phyloP scores from a whole-genome alignment of 352 stramenopile species.

The Aphanomyces euteiches region DNA sequence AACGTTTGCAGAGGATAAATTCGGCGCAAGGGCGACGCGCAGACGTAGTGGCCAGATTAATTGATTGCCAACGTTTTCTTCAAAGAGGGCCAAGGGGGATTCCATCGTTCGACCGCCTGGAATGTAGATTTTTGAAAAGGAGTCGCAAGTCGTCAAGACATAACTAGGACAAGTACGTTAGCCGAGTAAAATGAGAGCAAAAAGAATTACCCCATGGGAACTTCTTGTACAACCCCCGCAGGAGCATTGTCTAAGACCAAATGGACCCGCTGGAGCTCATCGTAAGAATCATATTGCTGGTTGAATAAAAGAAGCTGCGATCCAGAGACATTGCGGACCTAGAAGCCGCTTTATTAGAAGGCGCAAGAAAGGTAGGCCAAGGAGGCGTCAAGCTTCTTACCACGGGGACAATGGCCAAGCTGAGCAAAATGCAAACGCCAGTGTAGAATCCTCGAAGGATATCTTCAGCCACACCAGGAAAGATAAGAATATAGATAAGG shows the following conservation, averaged over 20 bases:
- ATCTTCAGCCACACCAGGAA: constrained; percentile 26
- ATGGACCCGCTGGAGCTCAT: constrained; percentile 9
- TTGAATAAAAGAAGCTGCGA: constrained; percentile 30
- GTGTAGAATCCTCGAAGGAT: constrained; percentile 29
- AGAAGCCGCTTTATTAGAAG: not conserved
- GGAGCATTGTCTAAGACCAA: constrained; percentile 7
- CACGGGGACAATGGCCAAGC: constrained; percentile 15
- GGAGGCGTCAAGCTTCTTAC: not conserved
- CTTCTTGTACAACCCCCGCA: not conserved
- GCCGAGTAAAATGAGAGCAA: not conserved
- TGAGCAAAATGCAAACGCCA: constrained; percentile 21
- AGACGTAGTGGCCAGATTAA: constrained; percentile 19
- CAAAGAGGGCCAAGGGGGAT: constrained; percentile 19
- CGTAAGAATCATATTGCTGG: not conserved
- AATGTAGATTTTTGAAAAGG: constrained; percentile 25
- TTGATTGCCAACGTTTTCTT: constrained; percentile 7
- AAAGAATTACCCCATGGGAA: constrained; percentile 13
- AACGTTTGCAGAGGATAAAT: not conserved
- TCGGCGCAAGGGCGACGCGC: not conserved
- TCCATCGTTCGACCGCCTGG: constrained; percentile 19
- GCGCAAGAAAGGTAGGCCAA: too few relatives aligned
- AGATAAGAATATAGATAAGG: constrained; percentile 28
- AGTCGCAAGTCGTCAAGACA: constrained; percentile 20
- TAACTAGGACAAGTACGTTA: not conserved
- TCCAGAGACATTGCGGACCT: constrained; percentile 25